Evolutionary conservation across 257 asterid genomes (phyloP).

Genomic region (Jaltomata sinuosa): DNA sequence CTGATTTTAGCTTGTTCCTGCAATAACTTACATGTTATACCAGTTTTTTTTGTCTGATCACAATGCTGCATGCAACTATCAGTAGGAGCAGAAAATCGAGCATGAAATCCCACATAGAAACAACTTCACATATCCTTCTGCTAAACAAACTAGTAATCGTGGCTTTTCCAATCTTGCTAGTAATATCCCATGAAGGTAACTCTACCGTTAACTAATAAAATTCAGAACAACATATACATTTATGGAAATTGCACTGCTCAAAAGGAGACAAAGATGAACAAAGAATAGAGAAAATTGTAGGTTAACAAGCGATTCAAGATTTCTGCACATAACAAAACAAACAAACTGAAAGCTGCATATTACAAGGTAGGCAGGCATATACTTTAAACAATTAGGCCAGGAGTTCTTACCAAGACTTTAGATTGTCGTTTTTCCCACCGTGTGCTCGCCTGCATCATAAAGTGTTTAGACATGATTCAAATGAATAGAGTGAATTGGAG

Average conservation of each 20-base stretch:
- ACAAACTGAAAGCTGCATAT: neutral
- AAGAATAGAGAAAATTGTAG: neutral
- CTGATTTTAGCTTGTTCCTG: slow-evolving; percentile 67
- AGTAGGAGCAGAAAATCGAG: neutral
- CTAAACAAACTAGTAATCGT: neutral
- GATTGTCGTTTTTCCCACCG: slow-evolving; percentile 87
- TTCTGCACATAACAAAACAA: neutral
- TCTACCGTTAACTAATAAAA: neutral
- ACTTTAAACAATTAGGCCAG: neutral
- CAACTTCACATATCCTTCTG: neutral
- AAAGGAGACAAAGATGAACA: neutral
- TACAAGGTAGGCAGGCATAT: neutral
- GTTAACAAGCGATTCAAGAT: neutral
- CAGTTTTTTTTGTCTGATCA: neutral
- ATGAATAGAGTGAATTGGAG: neutral
- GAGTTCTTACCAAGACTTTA: slow-evolving; percentile 72
- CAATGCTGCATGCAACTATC: neutral
- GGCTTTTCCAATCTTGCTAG: neutral
- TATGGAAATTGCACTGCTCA: neutral
- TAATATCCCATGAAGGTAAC: neutral
- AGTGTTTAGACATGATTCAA: neutral
- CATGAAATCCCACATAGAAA: neutral
- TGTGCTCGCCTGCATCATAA: slow-evolving; percentile 54
- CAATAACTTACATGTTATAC: slow-evolving; percentile 1
- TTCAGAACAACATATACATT: neutral